phyloP scores from a whole-genome alignment of 352 stramenopile genomes.

The Phytophthora melonis region DNA sequence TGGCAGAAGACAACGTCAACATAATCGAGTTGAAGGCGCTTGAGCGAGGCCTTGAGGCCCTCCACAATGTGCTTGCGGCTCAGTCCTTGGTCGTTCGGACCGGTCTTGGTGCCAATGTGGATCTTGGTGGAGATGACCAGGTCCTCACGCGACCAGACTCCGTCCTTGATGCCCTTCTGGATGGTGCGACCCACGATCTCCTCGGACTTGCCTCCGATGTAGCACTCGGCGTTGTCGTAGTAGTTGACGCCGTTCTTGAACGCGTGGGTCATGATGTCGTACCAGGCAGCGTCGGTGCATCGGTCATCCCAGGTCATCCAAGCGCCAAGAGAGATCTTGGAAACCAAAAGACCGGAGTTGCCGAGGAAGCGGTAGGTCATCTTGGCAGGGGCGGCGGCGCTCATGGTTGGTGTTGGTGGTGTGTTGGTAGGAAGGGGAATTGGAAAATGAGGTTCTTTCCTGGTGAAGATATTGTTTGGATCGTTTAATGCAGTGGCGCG shows the following conservation, averaged over 20 bases:
- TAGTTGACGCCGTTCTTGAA: slow-evolving; percentile 59
- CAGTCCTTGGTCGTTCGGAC: slow-evolving; percentile 32
- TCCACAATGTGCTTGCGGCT: slow-evolving; percentile 46
- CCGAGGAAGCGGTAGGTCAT: slow-evolving; percentile 51
- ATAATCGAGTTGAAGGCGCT: slow-evolving; percentile 39
- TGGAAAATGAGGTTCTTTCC: slow-evolving; percentile 12
- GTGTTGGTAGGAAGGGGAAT: background rate
- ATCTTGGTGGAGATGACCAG: slow-evolving; percentile 66
- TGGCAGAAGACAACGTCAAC: slow-evolving; percentile 66
- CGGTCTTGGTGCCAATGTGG: slow-evolving; percentile 34
- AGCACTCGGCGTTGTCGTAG: slow-evolving; percentile 56
- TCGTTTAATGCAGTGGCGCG: too few relatives aligned
- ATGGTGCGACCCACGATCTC: slow-evolving; percentile 48
- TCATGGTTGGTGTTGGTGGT: slow-evolving; percentile 10
- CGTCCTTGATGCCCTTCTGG: slow-evolving; percentile 42
- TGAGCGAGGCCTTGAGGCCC: slow-evolving; percentile 47
- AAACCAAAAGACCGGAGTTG: slow-evolving; percentile 46
- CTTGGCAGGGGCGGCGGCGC: slow-evolving; percentile 5
- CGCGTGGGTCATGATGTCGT: slow-evolving; percentile 44
- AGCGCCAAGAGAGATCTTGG: slow-evolving; percentile 44
- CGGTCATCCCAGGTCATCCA: slow-evolving; percentile 37
- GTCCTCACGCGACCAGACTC: slow-evolving; percentile 46
- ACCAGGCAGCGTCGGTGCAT: slow-evolving; percentile 28
- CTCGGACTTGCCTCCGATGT: slow-evolving; percentile 42
- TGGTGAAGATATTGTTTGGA: too few relatives aligned